phyloP scores from a whole-genome alignment of 805 yeast species.

The Yamadazyma akitaensis region DNA sequence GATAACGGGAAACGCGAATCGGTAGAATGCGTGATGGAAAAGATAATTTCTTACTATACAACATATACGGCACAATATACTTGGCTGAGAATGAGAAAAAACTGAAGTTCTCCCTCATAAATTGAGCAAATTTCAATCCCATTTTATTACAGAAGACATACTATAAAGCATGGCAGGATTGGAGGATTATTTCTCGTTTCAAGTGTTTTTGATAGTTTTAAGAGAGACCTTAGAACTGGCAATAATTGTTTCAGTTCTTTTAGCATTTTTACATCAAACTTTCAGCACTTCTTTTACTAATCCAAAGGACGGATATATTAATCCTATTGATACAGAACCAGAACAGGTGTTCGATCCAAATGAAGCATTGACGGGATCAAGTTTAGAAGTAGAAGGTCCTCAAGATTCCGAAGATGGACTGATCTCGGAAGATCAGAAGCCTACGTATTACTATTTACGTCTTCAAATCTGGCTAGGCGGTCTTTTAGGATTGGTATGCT shows the following conservation, averaged over 20 bases:
- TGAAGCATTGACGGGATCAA: background rate
- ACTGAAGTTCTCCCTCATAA: background rate
- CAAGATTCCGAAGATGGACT: background rate
- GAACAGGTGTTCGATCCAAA: constrained; percentile 1
- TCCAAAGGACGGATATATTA: background rate
- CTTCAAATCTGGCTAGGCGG: constrained; percentile 47
- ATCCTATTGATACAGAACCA: background rate
- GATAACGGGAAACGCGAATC: constrained; percentile 1
- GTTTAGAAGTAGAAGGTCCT: background rate
- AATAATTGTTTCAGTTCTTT: constrained; percentile 67
- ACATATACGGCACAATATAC: constrained; percentile 2
- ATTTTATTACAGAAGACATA: background rate
- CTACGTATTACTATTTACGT: constrained; percentile 22
- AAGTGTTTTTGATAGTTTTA: constrained; percentile 68
- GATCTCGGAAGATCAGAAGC: background rate
- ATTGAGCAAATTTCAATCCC: background rate
- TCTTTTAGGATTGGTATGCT: constrained; percentile 34
- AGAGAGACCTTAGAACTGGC: constrained; percentile 76
- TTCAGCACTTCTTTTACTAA: constrained; percentile 13
- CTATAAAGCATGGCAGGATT: constrained; percentile 9
- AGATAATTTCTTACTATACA: constrained; percentile 2
- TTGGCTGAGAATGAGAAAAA: background rate
- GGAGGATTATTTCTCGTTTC: constrained; percentile 58
- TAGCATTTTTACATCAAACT: constrained; percentile 68
- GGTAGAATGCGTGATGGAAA: constrained; percentile 7